Evolutionary conservation across 495 filamentous ascomycete species (phyloP), one percentile per base, ranked within the genome.

Genomic region (Trichocladium antarcticum): DNA sequence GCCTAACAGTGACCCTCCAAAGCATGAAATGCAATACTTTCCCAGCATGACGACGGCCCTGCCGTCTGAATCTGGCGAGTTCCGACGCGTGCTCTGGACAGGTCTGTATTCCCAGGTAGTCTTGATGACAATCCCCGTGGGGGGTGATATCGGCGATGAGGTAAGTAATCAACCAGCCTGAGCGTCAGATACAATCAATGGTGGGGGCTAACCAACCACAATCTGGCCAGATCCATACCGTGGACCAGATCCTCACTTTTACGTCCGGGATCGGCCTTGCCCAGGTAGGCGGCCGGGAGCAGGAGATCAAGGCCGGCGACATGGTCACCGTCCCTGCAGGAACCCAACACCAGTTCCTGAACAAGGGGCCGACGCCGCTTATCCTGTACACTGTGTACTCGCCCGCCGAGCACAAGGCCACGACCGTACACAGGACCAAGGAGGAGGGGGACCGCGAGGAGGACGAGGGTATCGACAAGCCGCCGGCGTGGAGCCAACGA

Each of bases 271-370:
- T 47, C 20, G 77, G 73, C 9, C 72, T 69, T 39, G 78, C 78
- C 3, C 78, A 74, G 6, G 74, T 82, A 3, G 74, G 71, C 20
- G 77, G 77, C 16, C 72, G 74, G 40, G 76, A 82, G 42, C 76
- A 81, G 40, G 62, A 70, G 28, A 66, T 82, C 43, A 71, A 74
- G 41, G 76, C 76, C 1, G 73, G 74, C 22, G 79, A 81, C 51
- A 69, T 82, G 47, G 74, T 82, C 47, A 71, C 81, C 37, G 79
- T 83, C 6, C 79, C 80, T 0, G 79, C 79, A 0, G 78, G 79
- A 0, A 81, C 79, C 10, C 75, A 81, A 62, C 80, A 83, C 56
- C 78, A 82, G 55, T 82, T 83, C 54, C 61, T 81, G n/a, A 82
- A 80, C 51, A 76, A 66, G 16, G 77, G 74, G 2, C 59, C 67